A percentile compares a stretch with the other conserved stretches of the same genome.
phyloP scores from a whole-genome alignment of 306 rosid genomes.

The Carpinus viminea region DNA sequence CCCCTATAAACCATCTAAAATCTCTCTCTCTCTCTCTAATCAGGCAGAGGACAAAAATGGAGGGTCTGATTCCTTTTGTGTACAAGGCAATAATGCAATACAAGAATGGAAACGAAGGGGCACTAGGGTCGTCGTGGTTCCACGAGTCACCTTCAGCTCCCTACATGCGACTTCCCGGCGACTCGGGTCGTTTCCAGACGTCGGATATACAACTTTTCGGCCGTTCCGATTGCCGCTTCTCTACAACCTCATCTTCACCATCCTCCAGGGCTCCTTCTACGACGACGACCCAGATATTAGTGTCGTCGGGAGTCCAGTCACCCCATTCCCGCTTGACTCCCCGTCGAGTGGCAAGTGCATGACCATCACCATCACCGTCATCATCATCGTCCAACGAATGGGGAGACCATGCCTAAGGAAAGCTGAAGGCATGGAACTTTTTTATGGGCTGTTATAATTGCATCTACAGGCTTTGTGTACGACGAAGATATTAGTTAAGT shows the following conservation, averaged over 20 bases:
- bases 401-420: slow-evolving; percentile 20
- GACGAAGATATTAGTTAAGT: not conserved
- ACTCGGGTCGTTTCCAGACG: slow-evolving; percentile 42
- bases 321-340: slow-evolving; percentile 48
- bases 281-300: slow-evolving; percentile 35
- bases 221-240: slow-evolving; percentile 24
- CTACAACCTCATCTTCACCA: slow-evolving; percentile 37
- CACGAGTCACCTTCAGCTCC: slow-evolving; percentile 67
- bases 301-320: slow-evolving; percentile 60
- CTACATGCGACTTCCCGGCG: slow-evolving; percentile 59
- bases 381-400: not conserved
- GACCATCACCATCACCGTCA: not conserved
- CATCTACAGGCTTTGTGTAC: not conserved
- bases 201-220: slow-evolving; percentile 35
- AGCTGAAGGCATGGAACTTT: slow-evolving; percentile 10
- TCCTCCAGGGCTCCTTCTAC: slow-evolving; percentile 38
- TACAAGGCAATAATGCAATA: slow-evolving; percentile 73
- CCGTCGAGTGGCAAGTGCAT: slow-evolving; percentile 44
- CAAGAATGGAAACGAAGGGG: slow-evolving; percentile 54
- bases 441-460: not conserved
- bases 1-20: slow-evolving; percentile 31
- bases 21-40: slow-evolving; percentile 10
- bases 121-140: slow-evolving; percentile 64
- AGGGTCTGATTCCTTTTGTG: slow-evolving; percentile 88
- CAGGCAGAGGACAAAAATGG: slow-evolving; percentile 48